Evolutionary conservation across 2,329 filamentous ascomycete species (phyloP), one percentile per base, ranked within the genome.

Genomic region (Zymoseptoria pseudotritici): DNA sequence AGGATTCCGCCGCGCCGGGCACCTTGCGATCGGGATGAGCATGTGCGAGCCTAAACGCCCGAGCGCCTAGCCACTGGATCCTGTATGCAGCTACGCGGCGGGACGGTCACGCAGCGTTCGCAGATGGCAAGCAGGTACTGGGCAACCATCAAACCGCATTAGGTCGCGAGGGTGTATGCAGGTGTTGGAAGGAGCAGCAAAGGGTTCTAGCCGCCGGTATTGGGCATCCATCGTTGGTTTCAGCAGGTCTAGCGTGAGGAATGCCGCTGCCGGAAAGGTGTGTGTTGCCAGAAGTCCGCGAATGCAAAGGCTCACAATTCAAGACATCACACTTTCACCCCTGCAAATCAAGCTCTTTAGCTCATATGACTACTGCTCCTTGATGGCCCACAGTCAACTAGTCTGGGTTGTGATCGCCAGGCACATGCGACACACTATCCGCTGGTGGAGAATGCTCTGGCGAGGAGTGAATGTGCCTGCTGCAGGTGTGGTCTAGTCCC

Each of bases 61-160:
- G 49, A 66, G 63, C 61, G 61, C 64, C 65, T 59, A 61, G 58
- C 59, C 62, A 59, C 54, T 64, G 62, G 65, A 62, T 67, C 65
- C 61, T 66, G 63, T 58, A 67, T 68, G 70, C 70, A 70, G 65
- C 59, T 62, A 64, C 58, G 68, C 70, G 70, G 58, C 65, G 65
- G 65, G 62, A 56, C 61, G 62, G 63, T 70, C 69, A 70, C 68
- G 69, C 67, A 65, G 64, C 69, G 68, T 71, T 70, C 67, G 68
- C 69, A 70, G 65, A 68, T 64, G 63, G 61, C 65, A 62, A 61
- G 67, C 67, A 70, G 68, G 68, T 70, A 66, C 67, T 55, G 61
- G 5, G 59, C 64, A 58, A 59, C 58, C 61, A 60, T 59, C 56
- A 57, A 49, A 26, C 61, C 60, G 63, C 59, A 63, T 67, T 46